A percentile compares a stretch with the other conserved stretches of the same genome.
phyloP scores from a whole-genome alignment of 148 eudicot genomes.

The Vaccinium myrtillus region DNA sequence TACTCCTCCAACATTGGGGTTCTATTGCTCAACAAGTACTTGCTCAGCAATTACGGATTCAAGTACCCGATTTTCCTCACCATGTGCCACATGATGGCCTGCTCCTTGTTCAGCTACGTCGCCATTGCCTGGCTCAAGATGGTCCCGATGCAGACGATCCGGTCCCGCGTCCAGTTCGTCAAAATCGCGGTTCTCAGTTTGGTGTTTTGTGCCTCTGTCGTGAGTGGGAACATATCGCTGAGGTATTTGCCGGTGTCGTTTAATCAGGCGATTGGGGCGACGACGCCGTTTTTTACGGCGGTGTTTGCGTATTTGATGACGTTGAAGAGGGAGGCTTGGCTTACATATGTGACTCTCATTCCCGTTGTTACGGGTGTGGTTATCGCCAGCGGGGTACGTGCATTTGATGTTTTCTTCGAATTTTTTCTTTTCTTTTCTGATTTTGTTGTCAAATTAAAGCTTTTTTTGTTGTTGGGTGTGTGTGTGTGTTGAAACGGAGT shows the following conservation, averaged over 20 bases:
- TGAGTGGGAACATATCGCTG: slow-evolving; percentile 70
- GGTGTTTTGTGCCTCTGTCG: slow-evolving; percentile 76
- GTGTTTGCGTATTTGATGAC: slow-evolving; percentile 88
- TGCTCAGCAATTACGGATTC: slow-evolving; percentile 78
- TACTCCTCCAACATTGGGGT: slow-evolving; percentile 88
- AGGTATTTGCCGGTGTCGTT: slow-evolving; percentile 78
- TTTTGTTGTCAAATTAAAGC: slow-evolving; percentile 7
- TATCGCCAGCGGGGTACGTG: slow-evolving; percentile 89
- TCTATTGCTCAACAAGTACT: slow-evolving; percentile 67
- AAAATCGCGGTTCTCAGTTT: slow-evolving; percentile 74
- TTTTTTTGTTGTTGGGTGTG: background rate
- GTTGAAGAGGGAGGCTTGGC: slow-evolving; percentile 82
- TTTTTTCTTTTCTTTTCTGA: background rate
- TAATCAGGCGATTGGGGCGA: slow-evolving; percentile 91
- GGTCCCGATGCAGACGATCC: slow-evolving; percentile 82
- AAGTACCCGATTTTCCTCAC: slow-evolving; percentile 85
- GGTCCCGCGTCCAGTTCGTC: slow-evolving; percentile 69
- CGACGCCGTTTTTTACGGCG: slow-evolving; percentile 89
- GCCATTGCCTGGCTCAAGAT: slow-evolving; percentile 89
- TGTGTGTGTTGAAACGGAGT: no score
- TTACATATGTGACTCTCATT: slow-evolving; percentile 67
- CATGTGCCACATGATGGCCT: slow-evolving; percentile 93
- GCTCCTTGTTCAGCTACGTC: slow-evolving; percentile 76
- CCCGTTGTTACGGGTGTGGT: slow-evolving; percentile 90
- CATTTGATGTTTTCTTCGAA: background rate